Evolutionary conservation across 352 stramenopile genomes (phyloP), one percentile per base, ranked within the genome.

Genomic region (Phytophthora cajani): DNA sequence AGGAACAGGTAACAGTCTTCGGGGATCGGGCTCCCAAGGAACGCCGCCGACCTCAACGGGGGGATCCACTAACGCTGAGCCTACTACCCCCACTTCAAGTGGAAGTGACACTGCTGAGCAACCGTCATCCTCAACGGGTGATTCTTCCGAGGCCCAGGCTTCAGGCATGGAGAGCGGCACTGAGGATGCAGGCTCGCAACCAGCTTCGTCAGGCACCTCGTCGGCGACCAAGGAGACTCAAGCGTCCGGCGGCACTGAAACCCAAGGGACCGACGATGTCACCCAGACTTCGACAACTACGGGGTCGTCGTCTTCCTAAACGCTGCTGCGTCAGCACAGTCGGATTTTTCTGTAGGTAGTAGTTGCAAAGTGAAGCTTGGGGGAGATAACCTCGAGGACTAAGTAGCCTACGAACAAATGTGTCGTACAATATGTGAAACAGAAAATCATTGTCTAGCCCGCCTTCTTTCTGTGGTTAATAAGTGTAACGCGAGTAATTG

Each of bases 401-500:
- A 17, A 46, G 16, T 46, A 46, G 38, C 38, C 42, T 50, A 14
- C 42, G 11, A 50, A n/a, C 17, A 50, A 50, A 19, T 50, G 42
- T 50, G 42, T 50, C n/a, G 42, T 50, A 50, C 38, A 46, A n/a
- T 23, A 50, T 50, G 42, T 50, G 16, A 50, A 50, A 4, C 14
- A 49, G 19, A 50, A 50, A 50, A 9, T 16, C 38, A 46, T n/a
- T 46, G 42, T 19, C 17, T 50, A 23, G 4, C 42, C 14, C 12
- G 8, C 8, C 42, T 59, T 19, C 19, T 58, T 64, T 58, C 1
- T 7, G 23, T 55, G n/a, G 36, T 33, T 75, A 57, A 32, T 65
- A 63, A 46, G 25, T 75, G 44, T 76, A 59, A 14, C 67, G 59
- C 10, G 71, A 76, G 32, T 64, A 61, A 21, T 62, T 67, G 8